Base-by-base conservation (phyloP, 1,284 basidiomycete genomes). In the Farysia itapuensis region DNA sequence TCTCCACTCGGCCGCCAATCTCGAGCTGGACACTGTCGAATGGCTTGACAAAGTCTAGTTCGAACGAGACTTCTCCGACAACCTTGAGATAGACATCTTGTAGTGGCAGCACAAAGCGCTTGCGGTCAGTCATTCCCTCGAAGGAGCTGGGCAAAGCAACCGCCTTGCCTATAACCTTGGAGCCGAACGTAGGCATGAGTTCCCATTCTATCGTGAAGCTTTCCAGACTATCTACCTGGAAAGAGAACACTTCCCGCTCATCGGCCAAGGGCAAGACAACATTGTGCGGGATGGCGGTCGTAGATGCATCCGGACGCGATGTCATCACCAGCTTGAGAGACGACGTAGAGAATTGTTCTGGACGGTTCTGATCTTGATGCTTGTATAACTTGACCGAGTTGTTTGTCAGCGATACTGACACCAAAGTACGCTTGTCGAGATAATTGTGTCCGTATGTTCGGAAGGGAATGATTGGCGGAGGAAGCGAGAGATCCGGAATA, bases 111-210 rank as follows among this genome's bases (percentile, higher is more conserved):
- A 67, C 63, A 39, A 76, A 64, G 5, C 52, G 48, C 36, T 66
- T 72, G 20, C 73, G 64, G 39, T 69, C 67, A 22, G 67, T 63
- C 51, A 74, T 66, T 8, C 57, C 53, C 13, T 84, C 83, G 64
- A 88, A 86, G 37, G 88, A 81, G 2, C 84, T 84, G 3, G 93
- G 86, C 23, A 93, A 81, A 19, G 90, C 88, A 33, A 93, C 85
- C 14, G 91, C 93, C 58, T 93, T 86, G 21, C 94, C 95, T 56
- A 99, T 90, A 25, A 93, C 90, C 78, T 92, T 94, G 23, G 90
- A 93, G n/a, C 95, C 95, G 77, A 98, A 98, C 53, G 90, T 96
- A 7, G 95, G 95, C 80, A 94, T 96, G 20, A 98, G 81, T 29
- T 94, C 96, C 75, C 97, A 90, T 76, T 97, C 90, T 64, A 99